phyloP scores from a whole-genome alignment of 306 rosid species.

The Vigna trinervia region DNA sequence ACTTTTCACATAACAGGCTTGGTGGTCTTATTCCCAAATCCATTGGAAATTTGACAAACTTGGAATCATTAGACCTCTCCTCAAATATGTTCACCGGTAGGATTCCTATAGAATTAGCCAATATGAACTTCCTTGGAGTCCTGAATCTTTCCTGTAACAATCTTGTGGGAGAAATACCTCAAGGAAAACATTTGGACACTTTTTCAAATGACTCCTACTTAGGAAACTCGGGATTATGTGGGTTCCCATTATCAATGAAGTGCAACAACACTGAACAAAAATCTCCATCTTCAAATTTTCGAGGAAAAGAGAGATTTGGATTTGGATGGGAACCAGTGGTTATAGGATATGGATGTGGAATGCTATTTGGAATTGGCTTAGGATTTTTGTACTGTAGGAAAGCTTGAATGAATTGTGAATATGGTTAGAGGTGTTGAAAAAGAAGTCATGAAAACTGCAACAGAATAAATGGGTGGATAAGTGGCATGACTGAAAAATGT shows the following conservation, averaged over 20 bases:
- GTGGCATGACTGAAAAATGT: too few species aligned
- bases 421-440: neutral
- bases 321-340: constrained; percentile 50
- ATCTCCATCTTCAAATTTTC: neutral
- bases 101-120: constrained; percentile 41
- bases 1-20: constrained; percentile 46
- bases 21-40: constrained; percentile 44
- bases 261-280: neutral
- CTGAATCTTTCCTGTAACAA: constrained; percentile 45
- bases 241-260: constrained; percentile 40
- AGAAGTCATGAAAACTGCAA: neutral
- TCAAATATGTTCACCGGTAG: constrained; percentile 31
- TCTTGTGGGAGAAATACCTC: constrained; percentile 47
- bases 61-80: constrained; percentile 55
- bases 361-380: constrained; percentile 34
- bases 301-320: constrained; percentile 10
- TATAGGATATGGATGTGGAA: constrained; percentile 53
- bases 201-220: constrained; percentile 43
- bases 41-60: constrained; percentile 36
- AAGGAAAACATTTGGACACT: constrained; percentile 50
- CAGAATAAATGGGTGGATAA: too few species aligned
- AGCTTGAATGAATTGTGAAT: constrained; percentile 20
- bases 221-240: constrained; percentile 49
- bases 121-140: constrained; percentile 4
- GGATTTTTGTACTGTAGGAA: constrained; percentile 37